phyloP scores from a whole-genome alignment of 768 basidiomycete species.

The Pisolithus orientalis region DNA sequence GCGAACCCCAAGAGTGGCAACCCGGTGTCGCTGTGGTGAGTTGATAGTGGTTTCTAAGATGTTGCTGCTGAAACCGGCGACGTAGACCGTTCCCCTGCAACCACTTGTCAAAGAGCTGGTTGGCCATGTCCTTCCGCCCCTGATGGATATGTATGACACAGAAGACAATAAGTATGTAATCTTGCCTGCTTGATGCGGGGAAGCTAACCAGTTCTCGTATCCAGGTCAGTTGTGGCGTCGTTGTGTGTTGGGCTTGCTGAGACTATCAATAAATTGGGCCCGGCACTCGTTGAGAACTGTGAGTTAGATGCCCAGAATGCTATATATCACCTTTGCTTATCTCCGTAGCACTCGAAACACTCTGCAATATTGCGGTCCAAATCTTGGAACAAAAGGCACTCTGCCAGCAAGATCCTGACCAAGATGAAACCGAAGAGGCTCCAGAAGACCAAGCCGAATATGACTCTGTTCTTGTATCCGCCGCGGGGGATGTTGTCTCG shows the following conservation, averaged over 20 bases:
- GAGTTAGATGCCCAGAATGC: conserved; percentile 25
- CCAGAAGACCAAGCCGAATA: conserved; percentile 92
- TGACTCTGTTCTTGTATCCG: conserved; percentile 90
- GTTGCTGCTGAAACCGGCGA: conserved; percentile 6
- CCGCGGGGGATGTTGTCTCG: conserved; percentile 91
- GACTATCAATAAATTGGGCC: conserved; percentile 88
- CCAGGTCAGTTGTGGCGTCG: conserved; percentile 79
- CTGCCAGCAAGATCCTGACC: conserved; percentile 95
- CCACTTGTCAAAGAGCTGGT: conserved; percentile 74
- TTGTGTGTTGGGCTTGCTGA: conserved; percentile 88
- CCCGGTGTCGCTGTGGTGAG: conserved; percentile 64
- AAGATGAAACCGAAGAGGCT: conserved; percentile 80
- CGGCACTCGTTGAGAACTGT: conserved; percentile 77
- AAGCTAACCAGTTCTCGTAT: conserved; percentile 5
- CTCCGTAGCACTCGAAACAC: conserved; percentile 56
- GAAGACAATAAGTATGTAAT: conserved; percentile 93
- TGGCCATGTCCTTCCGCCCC: conserved; percentile 60
- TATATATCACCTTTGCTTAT: conserved; percentile 1
- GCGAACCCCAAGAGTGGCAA: conserved; percentile 76
- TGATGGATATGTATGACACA: conserved; percentile 85
- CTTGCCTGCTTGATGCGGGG: conserved; percentile 3
- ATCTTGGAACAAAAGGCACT: conserved; percentile 91
- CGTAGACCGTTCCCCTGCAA: conserved; percentile 46
- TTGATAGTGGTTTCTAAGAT: conserved; percentile 5
- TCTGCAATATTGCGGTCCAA: conserved; percentile 77